Percentiles rank a stretch among this genome's conserved stretches.
These are phyloP conservation scores for Aureobasidium sp. DNA, from an alignment of 2,329 filamentous ascomycete species.

Conservation along the genomic window DNA sequence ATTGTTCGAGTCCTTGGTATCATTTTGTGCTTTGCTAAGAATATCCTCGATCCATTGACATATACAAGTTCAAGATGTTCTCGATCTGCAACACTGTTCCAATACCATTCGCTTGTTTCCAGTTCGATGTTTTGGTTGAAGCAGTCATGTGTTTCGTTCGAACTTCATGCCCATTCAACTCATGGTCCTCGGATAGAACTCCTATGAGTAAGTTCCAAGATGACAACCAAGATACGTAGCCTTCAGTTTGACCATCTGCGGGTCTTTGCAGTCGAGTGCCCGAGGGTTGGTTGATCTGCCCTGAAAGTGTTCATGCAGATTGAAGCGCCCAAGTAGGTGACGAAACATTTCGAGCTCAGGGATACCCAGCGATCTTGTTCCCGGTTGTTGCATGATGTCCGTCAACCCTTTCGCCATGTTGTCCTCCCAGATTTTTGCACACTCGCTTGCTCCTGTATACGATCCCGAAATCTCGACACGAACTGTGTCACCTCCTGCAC, in stretches of 20 bases:
- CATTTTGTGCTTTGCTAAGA: background rate
- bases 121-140: background rate
- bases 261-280: background rate
- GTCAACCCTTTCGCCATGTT: background rate
- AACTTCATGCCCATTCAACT: background rate
- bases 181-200: background rate
- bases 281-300: background rate
- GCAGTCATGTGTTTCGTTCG: background rate
- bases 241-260: background rate
- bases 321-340: background rate
- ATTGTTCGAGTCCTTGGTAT: background rate
- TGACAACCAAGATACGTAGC: background rate
- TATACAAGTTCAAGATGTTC: background rate
- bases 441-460: background rate
- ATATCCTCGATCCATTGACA: background rate
- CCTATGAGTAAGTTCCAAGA: background rate
- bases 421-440: background rate
- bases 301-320: background rate
- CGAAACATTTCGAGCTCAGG: background rate
- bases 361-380: background rate
- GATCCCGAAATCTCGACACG: background rate
- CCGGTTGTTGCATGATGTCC: background rate
- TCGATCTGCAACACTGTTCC: background rate
- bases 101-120: background rate
- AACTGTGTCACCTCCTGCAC: background rate